Evolutionary conservation across 257 asterid species (phyloP), one percentile per base, ranked within the genome.

Genomic region (Solanum acaule): DNA sequence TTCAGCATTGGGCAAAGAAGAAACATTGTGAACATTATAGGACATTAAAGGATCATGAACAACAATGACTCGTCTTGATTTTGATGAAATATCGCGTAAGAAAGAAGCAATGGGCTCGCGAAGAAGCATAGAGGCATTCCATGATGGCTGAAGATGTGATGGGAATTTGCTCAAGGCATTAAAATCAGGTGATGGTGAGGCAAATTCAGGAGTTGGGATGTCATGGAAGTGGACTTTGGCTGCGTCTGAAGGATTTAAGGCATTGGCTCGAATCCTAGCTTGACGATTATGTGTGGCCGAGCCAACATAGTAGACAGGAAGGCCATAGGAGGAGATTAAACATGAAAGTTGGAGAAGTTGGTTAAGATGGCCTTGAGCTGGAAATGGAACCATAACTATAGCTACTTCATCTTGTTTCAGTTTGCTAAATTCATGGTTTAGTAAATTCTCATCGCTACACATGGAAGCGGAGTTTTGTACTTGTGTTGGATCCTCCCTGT

Each of bases 301-400:
- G 86, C 92, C 91, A 2, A 90, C 90, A 44, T 90, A 92, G 89
- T 90, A 68, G 13, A 92, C 92, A 9, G 94, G 92, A 40, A 90
- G 87, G 10, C 6, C 40, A 89, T 83, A 52, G 4, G 93, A 63
- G 37, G 38, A 70, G 23, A 90, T 37, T 56, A 93, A 86, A 68
- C 88, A 86, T 25, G 93, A 82, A 73, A 91, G 84, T 73, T 91
- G 95, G 13, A 93, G 91, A 31, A 92, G 88, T 87, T 92, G 94
- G 22, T 93, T 92, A 68, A 92, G 93, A 89, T 89, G 90, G 13
- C 90, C 90, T 61, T 86, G 90, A 9, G 52, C 87, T 6, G 77
- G 90, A 86, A 89, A 86, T 22, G 90, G 88, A 42, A 89, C 88
- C 87, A 89, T 67, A 8, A 89, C 63, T 4, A 89, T 71, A 42